A percentile compares a stretch with the other conserved stretches of the same genome.
Conservation (phyloP, 495 filamentous ascomycete species). For the Aspergillus sclerotioniger region DNA sequence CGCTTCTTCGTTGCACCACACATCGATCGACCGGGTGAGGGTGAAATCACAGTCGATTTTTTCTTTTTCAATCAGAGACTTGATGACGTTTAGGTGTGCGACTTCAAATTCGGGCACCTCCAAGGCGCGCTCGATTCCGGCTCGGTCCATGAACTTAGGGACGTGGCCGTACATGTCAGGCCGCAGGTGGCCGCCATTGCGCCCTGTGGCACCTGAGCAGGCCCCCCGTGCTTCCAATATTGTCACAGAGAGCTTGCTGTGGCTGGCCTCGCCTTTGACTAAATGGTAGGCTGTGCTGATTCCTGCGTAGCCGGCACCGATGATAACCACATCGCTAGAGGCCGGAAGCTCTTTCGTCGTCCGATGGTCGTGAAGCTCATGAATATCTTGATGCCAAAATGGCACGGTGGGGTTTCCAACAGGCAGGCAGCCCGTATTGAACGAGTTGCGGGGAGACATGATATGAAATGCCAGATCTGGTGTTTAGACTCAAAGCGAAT, state of each 20-base stretch:
- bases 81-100: conserved; percentile 28
- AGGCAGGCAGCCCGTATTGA: conserved; percentile 32
- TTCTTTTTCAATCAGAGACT: conserved; percentile 30
- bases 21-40: conserved; percentile 35
- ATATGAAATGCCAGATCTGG: no score
- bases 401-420: conserved; percentile 53
- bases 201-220: conserved; percentile 40
- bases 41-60: conserved; percentile 42
- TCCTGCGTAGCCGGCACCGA: conserved; percentile 71
- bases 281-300: conserved; percentile 60
- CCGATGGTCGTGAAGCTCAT: conserved; percentile 51
- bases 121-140: conserved; percentile 14
- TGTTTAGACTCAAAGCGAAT: no score
- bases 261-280: conserved; percentile 26
- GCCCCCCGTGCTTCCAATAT: conserved; percentile 37
- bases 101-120: conserved; percentile 31
- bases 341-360: conserved; percentile 44
- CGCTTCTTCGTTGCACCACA: conserved; percentile 30
- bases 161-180: conserved; percentile 33
- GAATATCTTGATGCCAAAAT: conserved; percentile 61
- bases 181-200: conserved; percentile 37
- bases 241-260: conserved; percentile 21
- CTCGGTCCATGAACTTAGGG: conserved; percentile 25
- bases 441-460: no score
- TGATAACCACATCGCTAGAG: conserved; percentile 59